phyloP scores from a whole-genome alignment of 2,329 filamentous ascomycete genomes.

The Trichoderma sp. region DNA sequence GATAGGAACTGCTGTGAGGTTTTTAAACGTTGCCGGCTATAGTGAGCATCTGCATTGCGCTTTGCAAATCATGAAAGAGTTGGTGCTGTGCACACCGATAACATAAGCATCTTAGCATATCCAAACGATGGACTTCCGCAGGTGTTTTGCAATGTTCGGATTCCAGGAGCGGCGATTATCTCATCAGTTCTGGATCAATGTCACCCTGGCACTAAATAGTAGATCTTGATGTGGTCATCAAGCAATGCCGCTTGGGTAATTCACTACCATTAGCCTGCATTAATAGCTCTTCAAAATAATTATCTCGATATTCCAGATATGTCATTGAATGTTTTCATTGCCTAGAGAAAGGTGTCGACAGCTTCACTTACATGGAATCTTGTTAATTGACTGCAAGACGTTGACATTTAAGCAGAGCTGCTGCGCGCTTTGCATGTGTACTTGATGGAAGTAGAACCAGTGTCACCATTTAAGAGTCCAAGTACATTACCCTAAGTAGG shows the following conservation, averaged over 20 bases:
- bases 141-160: neutral
- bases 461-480: neutral
- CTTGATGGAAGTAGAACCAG: neutral
- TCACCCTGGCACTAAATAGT: neutral
- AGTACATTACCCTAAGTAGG: too few species aligned
- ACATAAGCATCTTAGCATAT: slow-evolving; percentile 9
- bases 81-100: neutral
- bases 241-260: neutral
- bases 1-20: neutral
- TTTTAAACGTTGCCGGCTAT: neutral
- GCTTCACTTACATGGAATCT: neutral
- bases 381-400: neutral
- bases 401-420: neutral
- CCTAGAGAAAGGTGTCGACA: neutral
- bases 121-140: neutral
- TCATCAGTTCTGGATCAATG: neutral
- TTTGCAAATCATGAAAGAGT: neutral
- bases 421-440: neutral
- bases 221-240: slow-evolving; percentile 8
- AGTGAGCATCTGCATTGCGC: neutral
- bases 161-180: neutral
- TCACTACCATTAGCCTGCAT: neutral
- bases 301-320: neutral
- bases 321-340: neutral
- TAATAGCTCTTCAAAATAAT: neutral